Base-by-base conservation (phyloP, 257 asterid genomes). In the Solanum bulbocastanum region DNA sequence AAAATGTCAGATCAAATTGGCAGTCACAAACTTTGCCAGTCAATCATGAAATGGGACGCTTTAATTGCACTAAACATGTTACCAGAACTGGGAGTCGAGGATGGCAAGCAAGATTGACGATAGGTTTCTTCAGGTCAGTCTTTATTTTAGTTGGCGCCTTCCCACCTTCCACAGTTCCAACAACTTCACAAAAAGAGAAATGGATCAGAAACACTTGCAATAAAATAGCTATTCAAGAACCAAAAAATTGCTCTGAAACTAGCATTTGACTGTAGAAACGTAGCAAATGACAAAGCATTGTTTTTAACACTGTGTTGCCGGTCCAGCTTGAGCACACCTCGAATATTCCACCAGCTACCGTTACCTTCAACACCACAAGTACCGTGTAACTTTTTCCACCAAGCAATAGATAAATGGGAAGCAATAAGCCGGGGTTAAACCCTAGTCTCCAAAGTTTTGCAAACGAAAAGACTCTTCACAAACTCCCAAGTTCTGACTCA, bases 81-180 rank as follows among this genome's bases (percentile, higher is more conserved):
- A 97, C 99, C 97, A 97, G 87, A 89, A 92, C 98, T 82, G 99
- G 99, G 83, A 96, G 98, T 86, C 99, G 99, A 88, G 99, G 99
- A 92, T 97, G 99, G 91, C 99, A 97, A 89, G 99, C 98, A 87
- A 97, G 98, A 91, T 97, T 96, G 87, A 96, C 99, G 32, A 96
- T 87, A 88, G 99, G 99, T 91, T 97, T 97, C 98, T 97, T 97
- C 91, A 97, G 92, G 95, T 97, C 99, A 13, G 99, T 94, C 93
- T 97, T 97, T 93, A 97, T 97, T 90, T 97, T 97, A 62, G 99
- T 96, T 35, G 99, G 99, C n/a, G 96, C 96, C 90, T 93, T 97
- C 87, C 99, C 99, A 11, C 99, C 99, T 88, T 95, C 99, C 89
- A 97, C 96, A 84, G 99, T 96, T 89, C 98, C 99, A 90, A 97